Evolutionary conservation across 129 eudicot species (phyloP), one percentile per base, ranked within the genome.

Genomic region (Pulicaria dysenterica): DNA sequence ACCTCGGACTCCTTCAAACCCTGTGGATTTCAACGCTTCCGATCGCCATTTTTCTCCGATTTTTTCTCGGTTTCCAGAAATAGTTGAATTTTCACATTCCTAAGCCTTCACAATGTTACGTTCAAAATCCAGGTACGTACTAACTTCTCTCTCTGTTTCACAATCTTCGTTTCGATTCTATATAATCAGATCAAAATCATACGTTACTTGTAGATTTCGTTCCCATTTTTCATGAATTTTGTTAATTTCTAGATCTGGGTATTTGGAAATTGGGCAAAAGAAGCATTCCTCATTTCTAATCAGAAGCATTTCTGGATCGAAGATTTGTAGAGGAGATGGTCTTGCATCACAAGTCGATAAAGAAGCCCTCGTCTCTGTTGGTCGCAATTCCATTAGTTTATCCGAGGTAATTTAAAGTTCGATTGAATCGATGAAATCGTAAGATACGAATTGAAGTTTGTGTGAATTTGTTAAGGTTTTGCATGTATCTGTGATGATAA

Each of bases 121-220:
- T 71, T 85, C 91, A 67, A 85, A 81, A 85, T 85, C 95, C 69
- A 89, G 95, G 91, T 89, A 83, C 84, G 63, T 37, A 3, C 42
- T 7, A 62, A 62, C 41, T 58, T 67, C 16, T 73, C 74, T 54
- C 51, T 51, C 34, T 74, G 63, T 50, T 11, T 40, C 49, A 24
- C 5, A 50, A 16, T 70, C 66, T 46, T 47, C 15, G 4, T 49
- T 49, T 50, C 31, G 2, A 50, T 63, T 54, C 8, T 55, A 43
- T 75, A 75, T 42, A 54, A 31, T 9, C 47, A 38, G 2, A 13
- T 34, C 8, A 59, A n/a, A 11, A 41, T 49, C 70, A 77, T 37
- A 62, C 77, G 73, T 59, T 58, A 83, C 66, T 16, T 56, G 63
- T 44, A 6, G 0, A 3, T 24, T 59, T 78, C 34, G 11, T 31